phyloP scores from a whole-genome alignment of 1,284 basidiomycete genomes.

The Trichosporon asahii region DNA sequence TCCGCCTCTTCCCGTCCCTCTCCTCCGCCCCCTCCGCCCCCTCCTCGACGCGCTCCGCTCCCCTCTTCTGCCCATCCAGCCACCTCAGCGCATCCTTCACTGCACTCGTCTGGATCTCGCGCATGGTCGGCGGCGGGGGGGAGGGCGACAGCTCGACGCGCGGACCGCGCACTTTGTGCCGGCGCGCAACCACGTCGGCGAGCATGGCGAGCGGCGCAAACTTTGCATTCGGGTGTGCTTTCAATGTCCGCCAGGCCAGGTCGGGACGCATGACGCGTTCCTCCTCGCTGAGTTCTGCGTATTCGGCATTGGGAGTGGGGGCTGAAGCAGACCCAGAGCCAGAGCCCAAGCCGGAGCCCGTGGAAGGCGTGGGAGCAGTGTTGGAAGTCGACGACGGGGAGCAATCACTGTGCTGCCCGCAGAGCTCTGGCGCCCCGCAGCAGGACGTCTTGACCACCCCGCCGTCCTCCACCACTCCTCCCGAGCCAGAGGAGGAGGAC shows the following conservation, averaged over 20 bases:
- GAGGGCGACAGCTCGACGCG: conserved; percentile 61
- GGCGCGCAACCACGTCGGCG: conserved; percentile 80
- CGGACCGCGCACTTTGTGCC: conserved; percentile 72
- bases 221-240: conserved; percentile 79
- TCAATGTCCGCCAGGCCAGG: conserved; percentile 79
- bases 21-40: background rate
- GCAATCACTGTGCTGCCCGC: conserved; percentile 25
- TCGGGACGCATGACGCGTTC: conserved; percentile 64
- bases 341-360: background rate
- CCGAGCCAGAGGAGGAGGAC: background rate
- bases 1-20: conserved; percentile 10
- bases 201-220: conserved; percentile 76
- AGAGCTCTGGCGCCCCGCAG: conserved; percentile 45
- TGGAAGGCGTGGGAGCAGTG: too few relatives aligned
- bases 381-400: too few relatives aligned
- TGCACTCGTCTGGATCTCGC: conserved; percentile 47
- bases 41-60: background rate
- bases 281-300: background rate
- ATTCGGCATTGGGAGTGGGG: background rate
- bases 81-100: conserved; percentile 63
- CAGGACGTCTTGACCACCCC: conserved; percentile 24
- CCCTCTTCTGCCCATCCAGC: conserved; percentile 56
- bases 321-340: too few relatives aligned
- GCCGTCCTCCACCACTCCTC: background rate
- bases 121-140: conserved; percentile 45